A percentile compares a stretch with the other conserved stretches of the same genome.
phyloP scores from a whole-genome alignment of 225 moss, liverwort and hornwort genomes.

The Thuidium tamariscinum region DNA sequence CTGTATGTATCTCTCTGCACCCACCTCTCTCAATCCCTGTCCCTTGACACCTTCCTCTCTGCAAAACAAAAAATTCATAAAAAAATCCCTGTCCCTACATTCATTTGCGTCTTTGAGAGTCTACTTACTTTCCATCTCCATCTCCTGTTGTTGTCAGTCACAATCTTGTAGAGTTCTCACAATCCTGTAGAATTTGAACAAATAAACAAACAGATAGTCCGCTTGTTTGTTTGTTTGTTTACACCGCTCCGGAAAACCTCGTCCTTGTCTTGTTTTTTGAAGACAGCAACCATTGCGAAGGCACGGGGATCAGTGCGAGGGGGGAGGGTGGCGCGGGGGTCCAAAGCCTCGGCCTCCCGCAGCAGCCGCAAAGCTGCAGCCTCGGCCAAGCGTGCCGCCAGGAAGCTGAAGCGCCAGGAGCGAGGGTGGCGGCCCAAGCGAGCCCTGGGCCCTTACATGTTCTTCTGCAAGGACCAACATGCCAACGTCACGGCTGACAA shows the following conservation, averaged over 20 bases:
- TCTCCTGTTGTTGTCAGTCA: neutral
- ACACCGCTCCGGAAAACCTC: neutral
- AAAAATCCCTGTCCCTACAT: neutral
- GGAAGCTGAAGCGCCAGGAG: conserved; percentile 1
- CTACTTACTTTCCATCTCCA: neutral
- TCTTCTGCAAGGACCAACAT: conserved; percentile 67
- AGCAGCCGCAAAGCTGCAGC: neutral
- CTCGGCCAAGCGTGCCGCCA: neutral
- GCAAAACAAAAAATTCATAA: neutral
- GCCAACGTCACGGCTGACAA: conserved; percentile 53
- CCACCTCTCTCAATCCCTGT: conserved; percentile 4
- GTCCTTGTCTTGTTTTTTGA: neutral
- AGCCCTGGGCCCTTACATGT: conserved; percentile 74
- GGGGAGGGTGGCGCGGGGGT: conserved; percentile 1
- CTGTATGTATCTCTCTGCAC: neutral
- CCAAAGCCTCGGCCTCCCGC: conserved; percentile 24
- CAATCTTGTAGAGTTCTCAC: neutral
- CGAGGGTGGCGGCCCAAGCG: conserved; percentile 52
- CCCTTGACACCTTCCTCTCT: neutral
- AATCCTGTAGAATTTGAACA: neutral
- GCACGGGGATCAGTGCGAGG: conserved; percentile 7
- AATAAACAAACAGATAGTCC: neutral
- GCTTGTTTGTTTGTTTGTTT: too few species aligned
- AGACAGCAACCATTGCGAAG: conserved; percentile 32
- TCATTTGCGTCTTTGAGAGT: neutral